Evolutionary conservation across 2,329 filamentous ascomycete genomes (phyloP).

Genomic region (Fusarium dlaminii): DNA sequence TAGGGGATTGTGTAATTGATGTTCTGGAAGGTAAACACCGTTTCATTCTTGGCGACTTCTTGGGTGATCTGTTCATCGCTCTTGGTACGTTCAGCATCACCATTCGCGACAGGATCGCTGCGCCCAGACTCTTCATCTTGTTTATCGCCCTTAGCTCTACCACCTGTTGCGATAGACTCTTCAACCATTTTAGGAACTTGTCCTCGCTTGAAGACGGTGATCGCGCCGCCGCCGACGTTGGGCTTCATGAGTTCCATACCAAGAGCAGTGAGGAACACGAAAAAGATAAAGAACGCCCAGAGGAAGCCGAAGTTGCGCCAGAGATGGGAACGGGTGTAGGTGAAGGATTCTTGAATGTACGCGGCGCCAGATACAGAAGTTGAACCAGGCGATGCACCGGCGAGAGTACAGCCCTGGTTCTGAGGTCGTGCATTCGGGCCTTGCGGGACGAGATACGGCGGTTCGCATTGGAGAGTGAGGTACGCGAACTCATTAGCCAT

Average conservation of each 20-base stretch:
- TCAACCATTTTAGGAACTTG: conserved; percentile 68
- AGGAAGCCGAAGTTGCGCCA: conserved; percentile 85
- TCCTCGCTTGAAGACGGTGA: conserved; percentile 70
- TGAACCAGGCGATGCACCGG: conserved; percentile 56
- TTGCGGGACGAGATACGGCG: conserved; percentile 66
- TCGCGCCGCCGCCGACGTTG: conserved; percentile 66
- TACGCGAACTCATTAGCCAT: conserved; percentile 71
- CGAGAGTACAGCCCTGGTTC: conserved; percentile 65
- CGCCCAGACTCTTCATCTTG: conserved; percentile 61
- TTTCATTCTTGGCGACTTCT: conserved; percentile 69
- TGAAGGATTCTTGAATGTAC: conserved; percentile 64
- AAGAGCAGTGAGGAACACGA: conserved; percentile 75
- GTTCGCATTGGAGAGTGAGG: conserved; percentile 66
- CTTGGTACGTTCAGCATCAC: conserved; percentile 38
- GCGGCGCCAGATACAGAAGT: conserved; percentile 61
- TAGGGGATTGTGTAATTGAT: conserved; percentile 60
- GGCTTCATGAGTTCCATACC: conserved; percentile 74
- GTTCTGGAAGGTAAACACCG: conserved; percentile 63
- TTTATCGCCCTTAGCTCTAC: conserved; percentile 47
- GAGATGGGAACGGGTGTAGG: conserved; percentile 66
- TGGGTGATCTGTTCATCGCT: conserved; percentile 40
- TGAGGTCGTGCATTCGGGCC: conserved; percentile 42
- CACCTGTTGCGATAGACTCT: conserved; percentile 64
- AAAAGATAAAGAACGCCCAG: conserved; percentile 78
- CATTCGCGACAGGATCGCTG: conserved; percentile 39